Evolutionary conservation across 1,284 basidiomycete genomes (phyloP), one percentile per base, ranked within the genome.

Genomic region (Tilletia setariae): DNA sequence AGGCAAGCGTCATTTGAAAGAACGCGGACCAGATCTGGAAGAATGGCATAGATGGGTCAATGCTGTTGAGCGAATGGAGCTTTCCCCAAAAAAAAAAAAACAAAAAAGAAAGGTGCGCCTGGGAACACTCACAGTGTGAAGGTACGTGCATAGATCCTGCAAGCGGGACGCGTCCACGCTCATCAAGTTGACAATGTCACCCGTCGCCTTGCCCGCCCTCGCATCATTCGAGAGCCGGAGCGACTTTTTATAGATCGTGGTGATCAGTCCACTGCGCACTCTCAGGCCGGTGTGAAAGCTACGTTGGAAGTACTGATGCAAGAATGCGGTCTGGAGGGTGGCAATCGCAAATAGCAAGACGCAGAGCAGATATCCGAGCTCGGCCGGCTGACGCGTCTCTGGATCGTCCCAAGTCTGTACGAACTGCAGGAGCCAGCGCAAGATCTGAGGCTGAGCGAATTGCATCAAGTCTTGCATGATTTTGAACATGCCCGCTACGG

Each of bases 131-230:
- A 61, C 56, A 9, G 35, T 35, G 68, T 91, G 84, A 2, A 87
- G 85, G 78, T 92, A 93, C 1, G 91, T 89, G 79, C 90, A 91
- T 46, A 94, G 85, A 79, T 96, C 94, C 76, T 93, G 92, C 63
- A 98, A 85, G 40, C 93, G 86, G 19, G 89, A 90, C 0, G 93
- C 89, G 66, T 84, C 83, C 40, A 95, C 91, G 13, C 89, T 90
- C 90, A 95, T 94, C 32, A 96, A 84, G 80, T 97, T 97, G 74
- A 96, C 92, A 64, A 96, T 93, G 79, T 97, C 93, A 2, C 94
- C 94, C n/a, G 91, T 89, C 0, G 91, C 87, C 44, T 91, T 88
- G 15, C 84, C 78, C 4, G 86, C 86, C 2, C 90, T 88, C 78
- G 92, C 93, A 69, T 93, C 90, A 74, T 90, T 93, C 8, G 91